Percentiles rank a stretch among this genome's conserved stretches.
Conservation (phyloP, 2,329 filamentous ascomycete genomes). For the Diplodia scrobiculata region DNA sequence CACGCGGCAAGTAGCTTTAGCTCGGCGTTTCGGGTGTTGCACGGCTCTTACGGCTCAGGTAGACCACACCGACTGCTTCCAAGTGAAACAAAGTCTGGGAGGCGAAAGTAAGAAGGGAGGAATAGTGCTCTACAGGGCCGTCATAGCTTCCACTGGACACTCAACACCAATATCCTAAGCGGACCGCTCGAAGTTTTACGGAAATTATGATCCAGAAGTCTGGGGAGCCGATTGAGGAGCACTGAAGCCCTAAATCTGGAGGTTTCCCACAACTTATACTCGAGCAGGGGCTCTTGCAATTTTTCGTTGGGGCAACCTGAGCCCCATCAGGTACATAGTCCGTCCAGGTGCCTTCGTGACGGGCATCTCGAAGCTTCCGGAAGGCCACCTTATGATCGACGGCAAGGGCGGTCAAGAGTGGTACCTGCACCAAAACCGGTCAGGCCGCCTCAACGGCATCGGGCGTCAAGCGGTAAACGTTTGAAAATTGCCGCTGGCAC, state of each 20-base stretch:
- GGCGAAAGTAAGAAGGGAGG: too few species aligned
- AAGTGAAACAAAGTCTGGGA: too few species aligned
- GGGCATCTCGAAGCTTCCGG: not conserved
- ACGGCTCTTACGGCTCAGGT: too few species aligned
- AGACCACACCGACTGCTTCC: too few species aligned
- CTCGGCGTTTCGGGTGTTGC: too few species aligned
- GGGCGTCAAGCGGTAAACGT: not conserved
- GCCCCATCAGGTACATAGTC: not conserved
- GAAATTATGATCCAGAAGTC: too few species aligned
- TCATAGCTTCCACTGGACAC: too few species aligned
- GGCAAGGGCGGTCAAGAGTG: not conserved
- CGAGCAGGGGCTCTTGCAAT: not conserved
- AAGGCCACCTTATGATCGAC: not conserved
- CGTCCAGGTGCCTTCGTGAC: not conserved
- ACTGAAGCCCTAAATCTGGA: not conserved
- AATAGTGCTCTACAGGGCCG: too few species aligned
- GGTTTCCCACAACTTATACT: not conserved
- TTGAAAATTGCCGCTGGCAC: conserved; percentile 12
- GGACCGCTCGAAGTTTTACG: too few species aligned
- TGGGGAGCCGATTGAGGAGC: not conserved
- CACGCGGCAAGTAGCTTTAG: too few species aligned
- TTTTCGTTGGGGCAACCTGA: not conserved
- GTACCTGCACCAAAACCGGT: not conserved
- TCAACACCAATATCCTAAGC: too few species aligned
- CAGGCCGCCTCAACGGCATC: not conserved